Evolutionary conservation across 768 basidiomycete species (phyloP), one percentile per base, ranked within the genome.

Genomic region (Cyclocybe aegerita): DNA sequence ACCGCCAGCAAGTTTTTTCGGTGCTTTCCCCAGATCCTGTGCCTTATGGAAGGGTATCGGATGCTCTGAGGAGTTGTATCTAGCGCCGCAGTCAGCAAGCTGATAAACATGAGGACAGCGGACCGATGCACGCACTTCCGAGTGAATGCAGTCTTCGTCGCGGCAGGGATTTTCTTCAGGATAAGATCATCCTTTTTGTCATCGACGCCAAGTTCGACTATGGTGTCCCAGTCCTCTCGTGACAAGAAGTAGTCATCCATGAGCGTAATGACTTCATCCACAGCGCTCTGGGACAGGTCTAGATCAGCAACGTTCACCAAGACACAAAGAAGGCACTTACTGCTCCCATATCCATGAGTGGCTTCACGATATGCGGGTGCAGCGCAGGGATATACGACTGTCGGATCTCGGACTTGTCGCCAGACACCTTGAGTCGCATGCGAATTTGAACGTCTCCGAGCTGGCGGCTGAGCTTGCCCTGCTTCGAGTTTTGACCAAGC

Each of bases 401-500:
- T 44, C 97, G 80, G 57, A 98, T 92, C 67, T 98, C 96, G 5
- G 76, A 66, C 68, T 88, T 88, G 70, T 96, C 85, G 5, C 92
- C 94, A 7, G 95, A 96, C 0, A 94, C 90, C 60, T 87, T 90
- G 50, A 98, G 78, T 2, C 97, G 86, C 97, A 98, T 97, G 43
- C 88, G 87, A 39, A 93, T 89, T 67, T 98, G 96, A 8, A 98
- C 85, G 52, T 99, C 97, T 34, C 80, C 80, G 12, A 99, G 75
- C 55, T 89, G 86, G 34, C 95, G 80, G 48, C 65, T 74, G 0
- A 98, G 78, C 61, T 96, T 97, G 56, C 62, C 77, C 66, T 90
- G 88, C 62, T 95, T 96, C 50, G 97, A 98, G 68, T 98, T 98
- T 64, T 98, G 93, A 7, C 96, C 96, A 9, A 99, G 84, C 93